Evolutionary conservation across 805 yeast species (phyloP).

Genomic region (Wickerhamiella azymoides): DNA sequence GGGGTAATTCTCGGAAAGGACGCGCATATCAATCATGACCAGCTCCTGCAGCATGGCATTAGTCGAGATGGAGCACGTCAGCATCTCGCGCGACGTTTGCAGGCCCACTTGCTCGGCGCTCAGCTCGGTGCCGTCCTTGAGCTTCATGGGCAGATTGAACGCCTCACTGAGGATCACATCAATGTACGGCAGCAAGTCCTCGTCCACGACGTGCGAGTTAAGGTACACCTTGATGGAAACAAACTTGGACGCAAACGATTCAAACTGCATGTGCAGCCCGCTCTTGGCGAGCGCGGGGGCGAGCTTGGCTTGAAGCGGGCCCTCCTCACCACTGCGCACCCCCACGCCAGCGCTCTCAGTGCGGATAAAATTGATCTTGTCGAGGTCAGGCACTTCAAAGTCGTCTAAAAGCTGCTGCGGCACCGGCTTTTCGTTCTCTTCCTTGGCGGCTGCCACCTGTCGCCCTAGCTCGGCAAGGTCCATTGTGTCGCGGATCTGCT

Average conservation of each 20-base stretch:
- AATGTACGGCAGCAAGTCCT: conserved; percentile 46
- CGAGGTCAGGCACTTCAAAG: conserved; percentile 63
- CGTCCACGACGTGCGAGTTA: conserved; percentile 40
- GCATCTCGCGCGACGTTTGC: conserved; percentile 56
- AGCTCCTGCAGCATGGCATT: conserved; percentile 58
- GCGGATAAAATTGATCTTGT: conserved; percentile 54
- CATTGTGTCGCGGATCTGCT: conserved; percentile 35
- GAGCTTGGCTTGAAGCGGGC: conserved; percentile 30
- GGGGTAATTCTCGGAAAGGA: conserved; percentile 45
- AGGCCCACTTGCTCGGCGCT: conserved; percentile 69
- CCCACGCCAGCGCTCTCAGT: conserved; percentile 34
- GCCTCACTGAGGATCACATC: conserved; percentile 49
- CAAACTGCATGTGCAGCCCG: conserved; percentile 53
- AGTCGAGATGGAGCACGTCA: conserved; percentile 37
- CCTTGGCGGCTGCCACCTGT: conserved; percentile 47
- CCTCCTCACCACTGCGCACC: no score
- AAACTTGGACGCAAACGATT: conserved; percentile 67
- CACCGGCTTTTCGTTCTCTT: conserved; percentile 56
- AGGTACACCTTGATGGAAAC: conserved; percentile 50
- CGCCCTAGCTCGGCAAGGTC: conserved; percentile 43
- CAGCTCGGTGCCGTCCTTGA: conserved; percentile 43
- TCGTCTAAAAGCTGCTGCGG: conserved; percentile 50
- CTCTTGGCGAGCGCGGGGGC: conserved; percentile 1
- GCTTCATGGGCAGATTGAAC: conserved; percentile 56
- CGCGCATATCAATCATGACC: conserved; percentile 45